Base-by-base conservation (phyloP, 441 rosid genomes). In the Adansonia grandidieri region DNA sequence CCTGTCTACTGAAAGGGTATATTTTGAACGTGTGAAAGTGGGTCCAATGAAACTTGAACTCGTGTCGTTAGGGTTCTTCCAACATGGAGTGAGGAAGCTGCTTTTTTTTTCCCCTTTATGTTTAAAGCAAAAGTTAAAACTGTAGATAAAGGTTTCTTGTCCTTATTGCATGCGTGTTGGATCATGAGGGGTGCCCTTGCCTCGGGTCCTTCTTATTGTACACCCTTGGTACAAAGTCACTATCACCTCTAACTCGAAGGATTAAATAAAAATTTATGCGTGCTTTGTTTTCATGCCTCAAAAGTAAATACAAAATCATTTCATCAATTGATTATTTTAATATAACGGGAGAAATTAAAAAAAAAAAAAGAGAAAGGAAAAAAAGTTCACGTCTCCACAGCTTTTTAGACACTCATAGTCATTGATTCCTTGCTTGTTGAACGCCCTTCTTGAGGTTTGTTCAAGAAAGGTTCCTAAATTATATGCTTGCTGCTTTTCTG, bases 121-220 rank as follows among this genome's bases (percentile, higher is more conserved):
- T 32, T 48, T 50, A 4, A 72, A 70, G 68, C 51, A 58, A 14
- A 44, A 72, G 63, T 47, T 48, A 28, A 15, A 76, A 48, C 22
- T 71, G 45, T n/a, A n/a, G 44, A 45, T 37, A 14, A 32, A 75
- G 37, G 9, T 28, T 1, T 0, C 40, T 10, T 71, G 28, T 58
- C 75, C 73, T 64, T 5, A 2, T 63, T 54, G 81, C 84, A 70
- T 47, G 84, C 84, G 77, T 73, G 72, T 22, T 75, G 17, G 45
- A 40, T 24, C 51, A 6, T 11, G n/a, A 24, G 68, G 65, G 73
- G 48, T 15, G 22, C 48, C 69, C 48, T 64, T 37, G 48, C 48
- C 69, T 64, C 19, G 69, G 73, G 57, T 63, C 68, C 14, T 19
- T 32, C 70, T 56, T 40, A 15, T 37, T 37, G 28, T 37, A 15